Base-by-base conservation (phyloP, 2,329 filamentous ascomycete genomes). In the Nigrospora osmanthi region DNA sequence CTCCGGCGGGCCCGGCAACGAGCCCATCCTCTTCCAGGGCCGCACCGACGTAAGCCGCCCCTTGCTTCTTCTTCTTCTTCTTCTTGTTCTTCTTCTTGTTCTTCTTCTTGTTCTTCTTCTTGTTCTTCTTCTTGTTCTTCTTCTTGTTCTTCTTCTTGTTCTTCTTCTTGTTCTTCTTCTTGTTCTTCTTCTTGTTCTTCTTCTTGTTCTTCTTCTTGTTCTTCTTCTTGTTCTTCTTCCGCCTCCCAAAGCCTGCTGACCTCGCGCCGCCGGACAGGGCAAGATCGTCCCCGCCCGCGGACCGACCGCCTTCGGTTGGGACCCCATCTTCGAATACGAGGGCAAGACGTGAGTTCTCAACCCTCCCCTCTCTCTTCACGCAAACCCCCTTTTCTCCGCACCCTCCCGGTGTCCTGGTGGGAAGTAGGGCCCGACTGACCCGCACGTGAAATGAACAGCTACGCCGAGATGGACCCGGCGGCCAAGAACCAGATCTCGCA, bases 401-500 rank as follows among this genome's bases (percentile, higher is more conserved):
- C 3, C 6, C n/a, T 43, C 5, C 32, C 23, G 19, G 10, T 32
- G 17, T 16, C 23, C 11, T 11, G 17, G 13, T 28, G 19, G 14
- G 11, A 15, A 30, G 6, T 6, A 17, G n/a, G 16, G 13, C 13
- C 36, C 15, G 14, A 34, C 31, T n/a, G 28, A 38, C 28, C 15
- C 35, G 13, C 14, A 11, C 6, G 40, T 52, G 33, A 48, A 39
- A 16, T 6, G 45, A 13, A 51, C 38, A 85, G 81, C 3, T 85
- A 95, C 62, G 93, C 93, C 28, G 93, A 98, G 70, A 98, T 98
- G 93, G 85, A 89, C 42, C 90, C 86, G 65, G 68, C 63, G 11
- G 80, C 82, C 61, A 94, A 94, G 81, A 98, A 97, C 70, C 80
- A 82, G 59, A 88, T 98, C 58, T 96, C 90, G 23, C 93, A 98